Evolutionary conservation across 169 alveolate species (phyloP).

Genomic region (Plasmodium gonderi): DNA sequence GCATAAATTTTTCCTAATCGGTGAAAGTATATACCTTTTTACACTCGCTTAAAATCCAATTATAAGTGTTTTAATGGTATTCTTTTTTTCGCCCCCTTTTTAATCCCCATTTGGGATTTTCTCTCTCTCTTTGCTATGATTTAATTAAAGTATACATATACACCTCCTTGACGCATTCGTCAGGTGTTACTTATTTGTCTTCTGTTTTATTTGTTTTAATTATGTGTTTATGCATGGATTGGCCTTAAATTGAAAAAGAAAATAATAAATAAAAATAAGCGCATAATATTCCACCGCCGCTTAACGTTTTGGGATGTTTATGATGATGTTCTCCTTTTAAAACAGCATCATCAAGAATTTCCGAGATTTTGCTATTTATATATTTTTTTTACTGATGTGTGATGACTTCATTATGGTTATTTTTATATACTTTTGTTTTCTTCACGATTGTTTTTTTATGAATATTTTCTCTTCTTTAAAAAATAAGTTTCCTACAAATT

Average conservation of each 20-base stretch:
- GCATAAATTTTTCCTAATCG: neutral
- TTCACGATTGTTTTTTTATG: neutral
- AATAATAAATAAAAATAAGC: neutral
- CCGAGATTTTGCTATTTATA: conserved; percentile 4
- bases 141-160: neutral
- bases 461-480: too few species aligned
- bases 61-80: neutral
- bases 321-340: neutral
- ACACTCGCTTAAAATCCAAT: neutral
- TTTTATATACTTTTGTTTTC: too few species aligned
- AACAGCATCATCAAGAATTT: neutral
- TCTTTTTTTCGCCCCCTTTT: neutral
- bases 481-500: too few species aligned
- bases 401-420: too few species aligned
- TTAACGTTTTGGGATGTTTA: neutral
- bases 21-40: neutral
- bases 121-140: neutral
- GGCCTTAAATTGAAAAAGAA: neutral
- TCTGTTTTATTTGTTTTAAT: neutral
- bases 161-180: neutral
- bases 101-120: neutral
- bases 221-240: neutral
- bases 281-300: neutral
- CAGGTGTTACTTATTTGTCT: neutral
- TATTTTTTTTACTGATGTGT: too few species aligned